phyloP scores from a whole-genome alignment of 2,329 filamentous ascomycete species.

The Neocatenulostroma microsporum region DNA sequence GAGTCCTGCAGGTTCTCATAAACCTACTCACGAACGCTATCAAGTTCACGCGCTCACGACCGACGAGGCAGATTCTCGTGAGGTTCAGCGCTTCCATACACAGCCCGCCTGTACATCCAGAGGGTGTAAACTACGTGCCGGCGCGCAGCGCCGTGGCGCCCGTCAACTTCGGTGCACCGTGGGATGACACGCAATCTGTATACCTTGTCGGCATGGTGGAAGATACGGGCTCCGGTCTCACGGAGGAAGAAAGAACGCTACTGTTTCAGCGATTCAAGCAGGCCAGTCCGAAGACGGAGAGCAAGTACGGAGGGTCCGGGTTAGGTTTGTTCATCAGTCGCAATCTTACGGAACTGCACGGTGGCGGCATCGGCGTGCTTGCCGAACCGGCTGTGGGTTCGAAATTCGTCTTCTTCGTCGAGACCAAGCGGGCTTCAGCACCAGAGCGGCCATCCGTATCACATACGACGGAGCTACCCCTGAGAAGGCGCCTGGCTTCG shows the following conservation, averaged over 20 bases:
- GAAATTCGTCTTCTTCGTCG: slow-evolving; percentile 38
- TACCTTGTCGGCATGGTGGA: slow-evolving; percentile 38
- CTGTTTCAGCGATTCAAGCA: slow-evolving; percentile 39
- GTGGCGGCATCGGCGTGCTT: slow-evolving; percentile 42
- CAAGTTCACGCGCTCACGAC: slow-evolving; percentile 38
- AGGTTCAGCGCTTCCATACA: slow-evolving; percentile 30
- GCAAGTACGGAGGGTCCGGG: slow-evolving; percentile 38
- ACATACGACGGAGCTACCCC: too few species aligned
- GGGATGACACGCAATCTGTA: slow-evolving; percentile 30
- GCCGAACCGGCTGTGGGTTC: slow-evolving; percentile 34
- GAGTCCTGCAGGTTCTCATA: slow-evolving; percentile 38
- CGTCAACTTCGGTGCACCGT: slow-evolving; percentile 22
- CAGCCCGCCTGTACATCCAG: slow-evolving; percentile 26
- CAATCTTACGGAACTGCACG: slow-evolving; percentile 36
- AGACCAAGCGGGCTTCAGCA: slow-evolving; percentile 34
- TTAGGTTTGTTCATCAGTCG: slow-evolving; percentile 41
- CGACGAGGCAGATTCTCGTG: slow-evolving; percentile 31
- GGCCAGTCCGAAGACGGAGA: slow-evolving; percentile 26
- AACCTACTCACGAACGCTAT: slow-evolving; percentile 36
- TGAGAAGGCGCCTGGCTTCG: too few species aligned
- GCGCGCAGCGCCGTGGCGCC: slow-evolving; percentile 14
- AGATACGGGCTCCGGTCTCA: slow-evolving; percentile 37
- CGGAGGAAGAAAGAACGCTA: slow-evolving; percentile 31
- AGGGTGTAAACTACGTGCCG: slow-evolving; percentile 29
- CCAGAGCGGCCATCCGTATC: too few species aligned